Conservation (phyloP, 352 stramenopile species). For the Phytopythium ostracodes region DNA sequence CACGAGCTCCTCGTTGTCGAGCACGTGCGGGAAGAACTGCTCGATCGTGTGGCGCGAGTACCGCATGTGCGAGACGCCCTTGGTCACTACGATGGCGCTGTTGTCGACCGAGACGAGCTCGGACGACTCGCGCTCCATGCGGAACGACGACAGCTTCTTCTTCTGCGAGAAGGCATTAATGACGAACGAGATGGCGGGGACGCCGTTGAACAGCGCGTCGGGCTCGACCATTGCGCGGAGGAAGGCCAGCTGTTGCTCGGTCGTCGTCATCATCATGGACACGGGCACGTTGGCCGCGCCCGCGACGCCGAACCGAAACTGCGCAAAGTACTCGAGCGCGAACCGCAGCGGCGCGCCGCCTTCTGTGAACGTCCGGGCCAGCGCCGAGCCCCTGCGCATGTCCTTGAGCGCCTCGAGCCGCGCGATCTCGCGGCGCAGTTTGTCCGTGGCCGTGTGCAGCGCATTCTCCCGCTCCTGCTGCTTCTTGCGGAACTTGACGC, state of each 20-base stretch:
- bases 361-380: slow-evolving; percentile 12
- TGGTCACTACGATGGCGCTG: slow-evolving; percentile 19
- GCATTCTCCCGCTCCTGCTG: slow-evolving; percentile 19
- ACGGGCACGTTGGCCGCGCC: background rate
- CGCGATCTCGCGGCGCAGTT: slow-evolving; percentile 20
- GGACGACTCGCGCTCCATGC: slow-evolving; percentile 19
- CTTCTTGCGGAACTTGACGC: slow-evolving; percentile 24
- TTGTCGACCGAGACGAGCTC: slow-evolving; percentile 19
- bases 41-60: slow-evolving; percentile 47
- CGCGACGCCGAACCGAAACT: slow-evolving; percentile 28
- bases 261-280: background rate
- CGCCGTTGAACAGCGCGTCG: slow-evolving; percentile 15
- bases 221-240: slow-evolving; percentile 22
- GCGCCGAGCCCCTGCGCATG: slow-evolving; percentile 13
- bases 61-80: slow-evolving; percentile 32
- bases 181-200: slow-evolving; percentile 12
- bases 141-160: slow-evolving; percentile 30
- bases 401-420: slow-evolving; percentile 17
- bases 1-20: slow-evolving; percentile 31
- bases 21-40: slow-evolving; percentile 37
- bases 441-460: slow-evolving; percentile 10
- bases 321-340: slow-evolving; percentile 33
- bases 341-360: slow-evolving; percentile 18
- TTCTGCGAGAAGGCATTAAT: slow-evolving; percentile 23
- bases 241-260: slow-evolving; percentile 19